Evolutionary conservation across 176 grass and related monocot species (phyloP).

Genomic region (Musa acuminata): DNA sequence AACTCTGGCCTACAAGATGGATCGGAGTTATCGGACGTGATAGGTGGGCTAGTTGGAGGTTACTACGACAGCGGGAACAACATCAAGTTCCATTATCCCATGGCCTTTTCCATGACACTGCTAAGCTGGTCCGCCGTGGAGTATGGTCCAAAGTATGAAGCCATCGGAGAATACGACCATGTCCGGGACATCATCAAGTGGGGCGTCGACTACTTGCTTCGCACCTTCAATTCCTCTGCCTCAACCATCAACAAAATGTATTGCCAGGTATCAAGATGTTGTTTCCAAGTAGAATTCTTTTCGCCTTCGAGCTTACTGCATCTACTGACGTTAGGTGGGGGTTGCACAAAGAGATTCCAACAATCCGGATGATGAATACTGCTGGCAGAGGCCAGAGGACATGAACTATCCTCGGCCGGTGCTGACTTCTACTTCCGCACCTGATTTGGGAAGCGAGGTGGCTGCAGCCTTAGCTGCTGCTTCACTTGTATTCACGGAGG

Average conservation of each 20-base stretch:
- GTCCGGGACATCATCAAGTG: slow-evolving; percentile 24
- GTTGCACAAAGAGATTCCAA: slow-evolving; percentile 5
- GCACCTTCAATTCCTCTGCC: slow-evolving; percentile 25
- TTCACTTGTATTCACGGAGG: slow-evolving; percentile 11
- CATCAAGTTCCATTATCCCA: slow-evolving; percentile 23
- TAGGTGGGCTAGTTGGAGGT: slow-evolving; percentile 20
- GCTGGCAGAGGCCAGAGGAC: slow-evolving; percentile 25
- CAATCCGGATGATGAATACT: slow-evolving; percentile 16
- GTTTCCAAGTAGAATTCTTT: neutral
- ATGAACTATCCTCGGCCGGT: slow-evolving; percentile 13
- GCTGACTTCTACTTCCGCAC: slow-evolving; percentile 13
- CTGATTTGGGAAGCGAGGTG: slow-evolving; percentile 16
- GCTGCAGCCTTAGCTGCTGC: slow-evolving; percentile 21
- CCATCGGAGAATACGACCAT: slow-evolving; percentile 20
- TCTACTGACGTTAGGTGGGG: slow-evolving; percentile 8
- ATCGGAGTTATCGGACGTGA: slow-evolving; percentile 3
- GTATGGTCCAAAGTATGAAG: slow-evolving; percentile 17
- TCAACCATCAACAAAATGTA: slow-evolving; percentile 21
- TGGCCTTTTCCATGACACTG: slow-evolving; percentile 30
- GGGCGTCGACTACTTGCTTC: slow-evolving; percentile 25
- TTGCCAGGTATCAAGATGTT: slow-evolving; percentile 11
- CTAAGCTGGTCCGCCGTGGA: slow-evolving; percentile 25
- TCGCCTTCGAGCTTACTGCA: neutral
- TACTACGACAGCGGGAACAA: slow-evolving; percentile 24
- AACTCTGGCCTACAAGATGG: slow-evolving; percentile 11